These are phyloP conservation scores for Rutstroemia sp. DNA, from an alignment of 2,329 filamentous ascomycete species.

Conservation along the genomic window DNA sequence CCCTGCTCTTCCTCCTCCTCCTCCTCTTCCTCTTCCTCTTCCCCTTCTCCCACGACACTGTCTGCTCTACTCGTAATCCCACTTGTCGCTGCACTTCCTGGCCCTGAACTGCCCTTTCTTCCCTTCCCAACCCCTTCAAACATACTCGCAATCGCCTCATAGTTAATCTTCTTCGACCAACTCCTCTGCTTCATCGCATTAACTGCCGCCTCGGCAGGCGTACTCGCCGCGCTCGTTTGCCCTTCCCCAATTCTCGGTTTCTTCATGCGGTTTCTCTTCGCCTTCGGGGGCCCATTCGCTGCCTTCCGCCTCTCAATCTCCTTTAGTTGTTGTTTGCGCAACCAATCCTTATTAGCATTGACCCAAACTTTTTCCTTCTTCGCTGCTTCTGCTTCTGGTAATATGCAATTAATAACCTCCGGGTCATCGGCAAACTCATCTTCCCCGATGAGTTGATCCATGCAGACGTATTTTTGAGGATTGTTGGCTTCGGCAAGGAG, in stretches of 20 bases:
- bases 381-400: constrained; percentile 64
- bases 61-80: constrained; percentile 33
- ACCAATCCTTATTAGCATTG: constrained; percentile 88
- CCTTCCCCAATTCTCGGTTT: constrained; percentile 56
- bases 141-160: constrained; percentile 47
- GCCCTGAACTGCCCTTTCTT: constrained; percentile 26
- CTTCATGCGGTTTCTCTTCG: constrained; percentile 47
- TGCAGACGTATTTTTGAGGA: constrained; percentile 42
- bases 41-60: neutral
- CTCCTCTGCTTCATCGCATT: constrained; percentile 60
- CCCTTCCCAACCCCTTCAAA: constrained; percentile 31
- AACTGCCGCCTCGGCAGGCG: constrained; percentile 61
- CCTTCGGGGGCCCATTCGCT: constrained; percentile 46
- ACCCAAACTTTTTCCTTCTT: constrained; percentile 93
- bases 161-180: constrained; percentile 71
- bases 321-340: constrained; percentile 80
- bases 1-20: neutral
- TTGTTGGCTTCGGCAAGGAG: constrained; percentile 43
- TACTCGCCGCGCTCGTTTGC: constrained; percentile 57
- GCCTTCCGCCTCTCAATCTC: constrained; percentile 65
- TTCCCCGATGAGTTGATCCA: constrained; percentile 61
- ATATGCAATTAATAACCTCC: constrained; percentile 74
- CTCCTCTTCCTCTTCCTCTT: neutral
- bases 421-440: constrained; percentile 85
- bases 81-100: constrained; percentile 41